phyloP scores from a whole-genome alignment of 2,329 filamentous ascomycete species.

The Pseudopyrenochaeta lycopersici region DNA sequence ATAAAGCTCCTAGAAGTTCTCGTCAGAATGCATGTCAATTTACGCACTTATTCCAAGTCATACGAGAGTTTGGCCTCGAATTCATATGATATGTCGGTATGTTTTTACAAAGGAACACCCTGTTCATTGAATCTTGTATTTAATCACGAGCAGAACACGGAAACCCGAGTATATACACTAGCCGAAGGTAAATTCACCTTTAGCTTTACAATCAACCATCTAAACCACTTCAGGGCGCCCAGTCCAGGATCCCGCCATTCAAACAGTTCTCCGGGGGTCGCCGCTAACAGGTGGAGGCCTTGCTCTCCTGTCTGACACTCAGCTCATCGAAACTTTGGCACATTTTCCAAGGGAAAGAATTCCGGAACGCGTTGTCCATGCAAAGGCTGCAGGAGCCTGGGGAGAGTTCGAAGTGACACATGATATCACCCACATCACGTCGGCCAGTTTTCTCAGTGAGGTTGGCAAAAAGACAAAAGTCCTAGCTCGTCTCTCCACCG shows the following conservation, averaged over 20 bases:
- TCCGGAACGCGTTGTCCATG: slow-evolving; percentile 67
- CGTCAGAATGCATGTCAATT: too few relatives aligned
- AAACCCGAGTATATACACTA: slow-evolving; percentile 4
- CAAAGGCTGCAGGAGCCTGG: slow-evolving; percentile 65
- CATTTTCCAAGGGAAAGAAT: slow-evolving; percentile 71
- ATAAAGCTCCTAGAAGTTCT: too few relatives aligned
- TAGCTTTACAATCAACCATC: background rate
- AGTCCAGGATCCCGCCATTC: slow-evolving; percentile 1
- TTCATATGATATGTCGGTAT: background rate
- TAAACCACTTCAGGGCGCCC: background rate
- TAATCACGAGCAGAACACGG: background rate
- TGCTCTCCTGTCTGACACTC: slow-evolving; percentile 64
- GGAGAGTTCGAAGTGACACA: slow-evolving; percentile 69
- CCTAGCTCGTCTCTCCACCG: slow-evolving; percentile 59
- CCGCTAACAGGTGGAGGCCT: slow-evolving; percentile 53
- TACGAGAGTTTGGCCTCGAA: too few relatives aligned
- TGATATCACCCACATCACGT: slow-evolving; percentile 66
- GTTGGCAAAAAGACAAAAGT: slow-evolving; percentile 64
- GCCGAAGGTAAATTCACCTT: slow-evolving; percentile 2
- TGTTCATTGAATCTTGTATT: too few relatives aligned
- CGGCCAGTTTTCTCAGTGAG: slow-evolving; percentile 62
- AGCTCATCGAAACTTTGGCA: slow-evolving; percentile 67
- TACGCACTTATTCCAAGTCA: too few relatives aligned
- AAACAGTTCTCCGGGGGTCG: slow-evolving; percentile 1
- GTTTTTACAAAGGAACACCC: background rate